These are phyloP conservation scores for Cutaneotrichosporon daszewskae DNA, from an alignment of 1,284 basidiomycete species.

Conservation along the genomic window DNA sequence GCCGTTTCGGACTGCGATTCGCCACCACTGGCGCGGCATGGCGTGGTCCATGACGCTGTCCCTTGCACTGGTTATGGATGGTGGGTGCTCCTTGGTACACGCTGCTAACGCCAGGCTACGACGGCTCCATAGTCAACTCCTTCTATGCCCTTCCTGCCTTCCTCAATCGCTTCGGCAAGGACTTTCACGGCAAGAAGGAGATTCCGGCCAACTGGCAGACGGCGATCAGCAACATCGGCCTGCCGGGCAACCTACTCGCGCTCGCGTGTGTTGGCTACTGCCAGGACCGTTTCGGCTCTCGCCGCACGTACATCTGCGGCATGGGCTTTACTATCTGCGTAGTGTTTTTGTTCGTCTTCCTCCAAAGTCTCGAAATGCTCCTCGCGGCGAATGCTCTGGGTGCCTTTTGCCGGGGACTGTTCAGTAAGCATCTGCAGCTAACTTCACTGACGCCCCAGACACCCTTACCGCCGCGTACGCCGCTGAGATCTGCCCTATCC, in stretches of 20 bases:
- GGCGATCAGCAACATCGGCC: conserved; percentile 33
- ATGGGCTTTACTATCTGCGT: conserved; percentile 30
- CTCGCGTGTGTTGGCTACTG: conserved; percentile 27
- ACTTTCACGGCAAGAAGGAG: background rate
- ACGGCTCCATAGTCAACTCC: background rate
- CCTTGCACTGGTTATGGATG: conserved; percentile 26
- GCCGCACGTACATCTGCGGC: conserved; percentile 36
- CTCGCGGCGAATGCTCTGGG: conserved; percentile 17
- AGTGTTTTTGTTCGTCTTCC: conserved; percentile 41
- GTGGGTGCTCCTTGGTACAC: background rate
- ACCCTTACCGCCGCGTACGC: conserved; percentile 50
- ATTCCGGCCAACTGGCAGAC: conserved; percentile 50
- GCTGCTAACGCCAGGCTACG: background rate
- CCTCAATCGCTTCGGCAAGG: conserved; percentile 4
- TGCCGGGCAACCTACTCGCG: conserved; percentile 31
- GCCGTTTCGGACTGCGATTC: conserved; percentile 10
- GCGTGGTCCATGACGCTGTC: conserved; percentile 21
- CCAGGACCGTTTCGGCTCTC: conserved; percentile 43
- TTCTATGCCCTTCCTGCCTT: conserved; percentile 11
- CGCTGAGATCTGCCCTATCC: conserved; percentile 50
- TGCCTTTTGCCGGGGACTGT: conserved; percentile 11
- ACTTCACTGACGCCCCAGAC: conserved; percentile 15
- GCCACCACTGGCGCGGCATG: conserved; percentile 15
- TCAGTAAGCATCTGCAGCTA: background rate
- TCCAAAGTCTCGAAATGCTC: conserved; percentile 41